Conservation (phyloP, 2,329 filamentous ascomycete species). For the Talaromyces sp. region DNA sequence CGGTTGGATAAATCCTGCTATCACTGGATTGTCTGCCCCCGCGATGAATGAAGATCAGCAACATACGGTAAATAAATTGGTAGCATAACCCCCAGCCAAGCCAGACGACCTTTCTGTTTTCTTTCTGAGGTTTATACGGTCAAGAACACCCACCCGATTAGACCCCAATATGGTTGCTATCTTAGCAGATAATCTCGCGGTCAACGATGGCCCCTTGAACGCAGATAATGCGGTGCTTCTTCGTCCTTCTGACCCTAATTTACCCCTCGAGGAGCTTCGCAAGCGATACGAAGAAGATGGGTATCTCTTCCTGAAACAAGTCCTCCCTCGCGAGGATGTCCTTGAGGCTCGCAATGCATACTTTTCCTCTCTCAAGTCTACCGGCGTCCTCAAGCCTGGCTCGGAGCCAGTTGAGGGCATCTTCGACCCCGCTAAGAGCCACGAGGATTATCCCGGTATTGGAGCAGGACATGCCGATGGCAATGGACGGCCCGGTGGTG, state of each 20-base stretch:
- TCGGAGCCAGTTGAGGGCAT: slow-evolving; percentile 57
- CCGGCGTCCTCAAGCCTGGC: slow-evolving; percentile 58
- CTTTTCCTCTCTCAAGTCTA: slow-evolving; percentile 58
- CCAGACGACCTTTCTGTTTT: too few relatives aligned
- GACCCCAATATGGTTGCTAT: slow-evolving; percentile 30
- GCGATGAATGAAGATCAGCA: not conserved
- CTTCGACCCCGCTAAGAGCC: slow-evolving; percentile 50
- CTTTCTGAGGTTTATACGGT: too few relatives aligned
- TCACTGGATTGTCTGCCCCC: slow-evolving; percentile 10
- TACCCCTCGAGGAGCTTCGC: slow-evolving; percentile 54
- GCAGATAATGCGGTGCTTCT: slow-evolving; percentile 49
- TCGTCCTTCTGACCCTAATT: slow-evolving; percentile 45
- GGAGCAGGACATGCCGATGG: slow-evolving; percentile 53
- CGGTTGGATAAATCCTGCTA: slow-evolving; percentile 10
- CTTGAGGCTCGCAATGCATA: slow-evolving; percentile 56
- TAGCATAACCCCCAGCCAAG: not conserved
- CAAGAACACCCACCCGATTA: too few relatives aligned
- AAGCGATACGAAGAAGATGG: slow-evolving; percentile 53
- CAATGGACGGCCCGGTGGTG: slow-evolving; percentile 51
- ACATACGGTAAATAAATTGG: not conserved
- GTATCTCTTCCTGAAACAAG: slow-evolving; percentile 59
- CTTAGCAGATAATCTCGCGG: slow-evolving; percentile 35
- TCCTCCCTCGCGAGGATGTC: slow-evolving; percentile 58
- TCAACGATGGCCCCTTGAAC: slow-evolving; percentile 53
- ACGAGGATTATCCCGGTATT: slow-evolving; percentile 55